Evolutionary conservation across 2,329 filamentous ascomycete species (phyloP).

Genomic region (Onygenales sp.): DNA sequence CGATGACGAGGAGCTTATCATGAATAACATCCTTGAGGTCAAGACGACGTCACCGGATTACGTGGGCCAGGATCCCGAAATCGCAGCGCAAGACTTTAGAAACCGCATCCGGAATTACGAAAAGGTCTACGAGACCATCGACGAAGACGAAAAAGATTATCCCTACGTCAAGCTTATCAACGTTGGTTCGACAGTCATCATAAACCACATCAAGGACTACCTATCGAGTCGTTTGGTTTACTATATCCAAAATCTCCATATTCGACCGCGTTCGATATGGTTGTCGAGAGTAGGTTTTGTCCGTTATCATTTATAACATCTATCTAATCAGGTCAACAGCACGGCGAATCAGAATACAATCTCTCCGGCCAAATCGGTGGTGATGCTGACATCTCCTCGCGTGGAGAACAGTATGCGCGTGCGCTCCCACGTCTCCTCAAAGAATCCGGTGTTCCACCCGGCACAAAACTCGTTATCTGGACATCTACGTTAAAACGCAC

Average conservation of each 20-base stretch:
- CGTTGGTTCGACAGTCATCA: slow-evolving; percentile 90
- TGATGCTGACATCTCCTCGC: slow-evolving; percentile 74
- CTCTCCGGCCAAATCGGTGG: slow-evolving; percentile 85
- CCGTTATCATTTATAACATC: not conserved
- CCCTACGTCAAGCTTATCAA: slow-evolving; percentile 98
- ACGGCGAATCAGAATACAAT: slow-evolving; percentile 92
- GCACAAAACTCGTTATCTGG: slow-evolving; percentile 60
- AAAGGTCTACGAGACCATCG: slow-evolving; percentile 89
- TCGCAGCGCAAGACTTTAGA: slow-evolving; percentile 82
- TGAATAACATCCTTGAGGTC: slow-evolving; percentile 95
- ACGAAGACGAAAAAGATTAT: slow-evolving; percentile 75
- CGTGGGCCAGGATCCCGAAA: slow-evolving; percentile 82
- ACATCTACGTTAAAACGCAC: slow-evolving; percentile 72
- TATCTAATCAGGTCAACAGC: slow-evolving; percentile 40
- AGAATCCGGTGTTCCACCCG: slow-evolving; percentile 68
- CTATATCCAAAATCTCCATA: slow-evolving; percentile 97
- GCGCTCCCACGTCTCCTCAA: slow-evolving; percentile 77
- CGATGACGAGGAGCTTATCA: slow-evolving; percentile 90
- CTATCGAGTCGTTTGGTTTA: slow-evolving; percentile 94
- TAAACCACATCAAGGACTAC: slow-evolving; percentile 96
- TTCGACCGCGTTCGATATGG: slow-evolving; percentile 94
- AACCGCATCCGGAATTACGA: slow-evolving; percentile 95
- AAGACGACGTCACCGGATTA: slow-evolving; percentile 97
- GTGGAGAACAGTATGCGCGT: slow-evolving; percentile 78
- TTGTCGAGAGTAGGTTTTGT: slow-evolving; percentile 64